Conservation (phyloP, 352 stramenopile genomes). For the Aphanomyces cochlioides region DNA sequence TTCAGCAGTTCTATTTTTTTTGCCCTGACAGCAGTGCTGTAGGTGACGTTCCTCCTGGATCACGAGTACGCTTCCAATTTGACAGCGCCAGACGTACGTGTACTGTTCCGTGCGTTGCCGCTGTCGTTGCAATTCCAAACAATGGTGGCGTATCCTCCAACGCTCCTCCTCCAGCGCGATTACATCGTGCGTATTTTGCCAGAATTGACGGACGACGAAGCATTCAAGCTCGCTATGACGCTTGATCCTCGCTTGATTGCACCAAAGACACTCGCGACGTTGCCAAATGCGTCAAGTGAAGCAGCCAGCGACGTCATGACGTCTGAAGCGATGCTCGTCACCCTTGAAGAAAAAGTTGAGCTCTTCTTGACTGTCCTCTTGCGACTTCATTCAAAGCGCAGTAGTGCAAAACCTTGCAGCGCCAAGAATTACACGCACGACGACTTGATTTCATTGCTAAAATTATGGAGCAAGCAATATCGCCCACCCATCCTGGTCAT, state of each 20-base stretch:
- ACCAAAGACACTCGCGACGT: background rate
- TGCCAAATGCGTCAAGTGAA: background rate
- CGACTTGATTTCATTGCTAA: constrained; percentile 53
- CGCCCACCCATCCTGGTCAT: constrained; percentile 70
- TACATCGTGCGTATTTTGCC: constrained; percentile 61
- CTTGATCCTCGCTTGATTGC: constrained; percentile 42
- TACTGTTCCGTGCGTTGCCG: constrained; percentile 53
- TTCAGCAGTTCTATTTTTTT: background rate
- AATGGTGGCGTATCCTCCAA: constrained; percentile 42
- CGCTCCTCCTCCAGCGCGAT: constrained; percentile 64
- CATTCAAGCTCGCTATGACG: constrained; percentile 39
- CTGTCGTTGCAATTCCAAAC: constrained; percentile 53
- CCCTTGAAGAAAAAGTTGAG: constrained; percentile 60
- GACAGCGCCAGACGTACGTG: constrained; percentile 39
- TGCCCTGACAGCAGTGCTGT: background rate
- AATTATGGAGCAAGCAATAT: constrained; percentile 56
- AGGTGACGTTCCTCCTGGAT: constrained; percentile 42
- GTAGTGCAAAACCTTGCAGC: constrained; percentile 10
- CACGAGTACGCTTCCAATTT: constrained; percentile 44
- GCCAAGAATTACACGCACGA: constrained; percentile 42
- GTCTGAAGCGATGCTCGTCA: constrained; percentile 45
- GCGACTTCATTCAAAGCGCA: constrained; percentile 42
- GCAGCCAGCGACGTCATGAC: constrained; percentile 38
- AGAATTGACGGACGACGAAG: constrained; percentile 40
- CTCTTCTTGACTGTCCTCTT: constrained; percentile 71